Evolutionary conservation across 164 flowering plant species (phyloP).

Genomic region (Vitis cinerea): DNA sequence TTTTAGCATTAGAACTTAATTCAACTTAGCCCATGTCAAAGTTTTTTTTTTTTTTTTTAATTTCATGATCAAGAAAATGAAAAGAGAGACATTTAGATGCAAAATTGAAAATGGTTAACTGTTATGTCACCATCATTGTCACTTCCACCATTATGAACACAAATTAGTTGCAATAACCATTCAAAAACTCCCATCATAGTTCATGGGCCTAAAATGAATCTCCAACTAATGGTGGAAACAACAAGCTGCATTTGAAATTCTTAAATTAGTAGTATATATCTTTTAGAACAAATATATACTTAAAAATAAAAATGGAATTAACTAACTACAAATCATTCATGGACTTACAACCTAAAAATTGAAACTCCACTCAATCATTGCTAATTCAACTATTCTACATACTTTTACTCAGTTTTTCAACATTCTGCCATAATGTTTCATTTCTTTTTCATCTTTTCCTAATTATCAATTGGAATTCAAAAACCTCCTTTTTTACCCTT

Average conservation of each 20-base stretch:
- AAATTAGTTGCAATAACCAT: constrained; percentile 30
- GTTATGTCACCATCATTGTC: constrained; percentile 24
- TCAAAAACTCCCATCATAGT: constrained; percentile 28
- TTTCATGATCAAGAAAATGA: background rate
- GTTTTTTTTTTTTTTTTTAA: background rate
- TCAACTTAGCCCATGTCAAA: constrained; percentile 21
- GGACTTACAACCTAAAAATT: too few relatives aligned
- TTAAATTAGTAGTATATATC: background rate
- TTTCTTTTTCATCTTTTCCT: too few relatives aligned
- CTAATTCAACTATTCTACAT: too few relatives aligned
- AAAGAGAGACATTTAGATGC: background rate
- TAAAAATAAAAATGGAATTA: background rate
- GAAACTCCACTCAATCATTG: too few relatives aligned
- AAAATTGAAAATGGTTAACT: constrained; percentile 1
- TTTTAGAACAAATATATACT: background rate
- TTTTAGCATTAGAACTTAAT: background rate
- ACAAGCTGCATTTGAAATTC: constrained; percentile 11
- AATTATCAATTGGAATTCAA: too few relatives aligned
- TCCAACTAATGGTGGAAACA: background rate
- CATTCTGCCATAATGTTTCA: too few relatives aligned
- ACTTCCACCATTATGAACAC: constrained; percentile 13
- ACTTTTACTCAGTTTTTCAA: too few relatives aligned
- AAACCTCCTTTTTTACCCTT: too few relatives aligned
- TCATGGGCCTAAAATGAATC: constrained; percentile 10
- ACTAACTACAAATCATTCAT: too few relatives aligned